phyloP scores from a whole-genome alignment of 169 alveolate genomes.

The Plasmodium falciparum region DNA sequence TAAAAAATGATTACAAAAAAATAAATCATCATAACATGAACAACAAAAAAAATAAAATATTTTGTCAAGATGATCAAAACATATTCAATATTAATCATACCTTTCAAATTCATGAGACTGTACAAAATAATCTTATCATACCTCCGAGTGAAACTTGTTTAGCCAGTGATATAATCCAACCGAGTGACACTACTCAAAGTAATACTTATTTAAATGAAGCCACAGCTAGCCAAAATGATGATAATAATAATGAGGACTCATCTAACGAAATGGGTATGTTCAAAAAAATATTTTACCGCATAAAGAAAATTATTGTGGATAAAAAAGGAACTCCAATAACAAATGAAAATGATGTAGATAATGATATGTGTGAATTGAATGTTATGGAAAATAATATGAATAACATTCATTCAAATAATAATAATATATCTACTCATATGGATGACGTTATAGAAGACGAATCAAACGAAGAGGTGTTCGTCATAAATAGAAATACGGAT shows the following conservation, averaged over 20 bases:
- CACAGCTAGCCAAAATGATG: not conserved
- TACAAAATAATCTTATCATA: no score
- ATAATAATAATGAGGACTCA: not conserved
- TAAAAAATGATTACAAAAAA: no score
- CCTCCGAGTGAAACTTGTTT: not conserved
- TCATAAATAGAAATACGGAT: not conserved
- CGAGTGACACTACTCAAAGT: not conserved
- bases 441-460: no score
- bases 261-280: slow-evolving; percentile 8
- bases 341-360: slow-evolving; percentile 26
- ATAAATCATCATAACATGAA: no score
- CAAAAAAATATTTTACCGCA: slow-evolving; percentile 14
- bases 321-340: slow-evolving; percentile 72
- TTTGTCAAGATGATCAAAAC: no score
- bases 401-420: no score
- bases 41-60: no score
- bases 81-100: no score
- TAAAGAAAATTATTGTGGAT: slow-evolving; percentile 31
- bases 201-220: not conserved
- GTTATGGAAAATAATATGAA: slow-evolving; percentile 4
- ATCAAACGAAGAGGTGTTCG: not conserved
- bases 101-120: no score
- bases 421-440: not conserved
- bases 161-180: no score
- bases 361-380: slow-evolving; percentile 29